Base-by-base conservation (phyloP, 2,329 filamentous ascomycete genomes). In the Chalara sp. region DNA sequence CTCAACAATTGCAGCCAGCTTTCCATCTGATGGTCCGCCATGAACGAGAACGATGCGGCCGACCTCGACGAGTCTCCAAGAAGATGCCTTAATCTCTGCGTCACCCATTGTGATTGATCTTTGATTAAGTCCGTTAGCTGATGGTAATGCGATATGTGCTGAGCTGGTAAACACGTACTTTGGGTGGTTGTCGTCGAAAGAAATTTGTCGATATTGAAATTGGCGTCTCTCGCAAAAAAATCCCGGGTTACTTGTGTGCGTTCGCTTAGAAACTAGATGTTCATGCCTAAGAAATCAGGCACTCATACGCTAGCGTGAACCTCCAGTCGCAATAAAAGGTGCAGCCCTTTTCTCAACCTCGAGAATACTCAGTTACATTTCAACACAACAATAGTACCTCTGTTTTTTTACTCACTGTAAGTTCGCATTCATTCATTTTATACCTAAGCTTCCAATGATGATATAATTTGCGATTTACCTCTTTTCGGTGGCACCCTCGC, bases 401-500 rank as follows among this genome's bases (percentile, higher is more conserved):
- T 21, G 21, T 21, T 21, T 21, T 21, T 21, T 21, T 21, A 21
- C 21, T 21, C 21, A 21, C 21, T 21, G 21, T 21, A 21, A 21
- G 21, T 21, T 21, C 21, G 21, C 21, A 21, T 21, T 21, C 3
- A 21, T 21, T 21, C 3, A 21, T 21, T 21, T 21, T 21, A 21
- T 21, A 21, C 21, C 21, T 21, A 21, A 21, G 21, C 63, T 59
- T 68, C 62, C 62, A 60, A 86, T 88, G 91, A 96, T 95, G 90
- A 86, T 76, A 87, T 89, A 96, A 96, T 96, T 96, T 96, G 90
- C 91, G 90, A 92, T 92, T 95, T 90, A 96, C 86, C 80, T 77
- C 74, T 70, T 71, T 71, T 75, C 75, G 83, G 82, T 91, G 89
- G 89, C 78, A 75, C 87, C 83, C 89, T 86, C 86, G 90, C 91